Base-by-base conservation (phyloP, 2,329 filamentous ascomycete genomes). In the Orbilia quercus region DNA sequence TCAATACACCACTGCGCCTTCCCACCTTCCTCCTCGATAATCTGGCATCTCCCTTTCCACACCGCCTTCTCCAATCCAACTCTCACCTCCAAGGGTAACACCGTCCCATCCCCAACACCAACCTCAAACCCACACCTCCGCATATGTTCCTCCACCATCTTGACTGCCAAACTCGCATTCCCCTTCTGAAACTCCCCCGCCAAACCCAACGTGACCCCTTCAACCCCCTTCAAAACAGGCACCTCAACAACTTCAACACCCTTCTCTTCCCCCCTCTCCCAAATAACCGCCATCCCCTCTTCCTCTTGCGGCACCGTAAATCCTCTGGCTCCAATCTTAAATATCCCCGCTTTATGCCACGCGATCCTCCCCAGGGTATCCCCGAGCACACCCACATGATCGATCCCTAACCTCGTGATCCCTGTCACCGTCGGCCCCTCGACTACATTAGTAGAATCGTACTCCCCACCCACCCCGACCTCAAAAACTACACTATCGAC, bases 381-480 rank as follows among this genome's bases (percentile, higher is more conserved):
- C 9, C 93, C 93, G 36, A 97, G 83, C 84, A 96, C 88, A 2
- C 85, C 87, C 0, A 90, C 88, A 80, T 97, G 93, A 77, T 97
- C 93, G 72, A 96, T 90, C 2, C 91, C 92, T 45, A 97, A 80
- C 78, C 89, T 92, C 18, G 92, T 89, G 38, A 97, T 88, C 0
- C 90, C 90, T 0, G 88, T 86, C 0, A 88, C 89, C 5, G 86
- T 88, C 0, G 92, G 90, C 11, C 86, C 84, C 9, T 85, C 83
- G 4, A 99, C 81, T 20, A 98, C 86, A 78, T 98, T 98, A 7
- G 95, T 99, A 25, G 90, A 90, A 79, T 98, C 94, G 78, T 92
- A 92, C 81, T 96, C 91, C 53, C 93, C 95, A 14, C 95, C 95
- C 75, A 98, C 96, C 0, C 95, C 95, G 78, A 92, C 96, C 81